A percentile compares a stretch with the other conserved stretches of the same genome.
Evolutionary conservation across 768 basidiomycete genomes (phyloP).

Genomic region (Serendipita sp.): DNA sequence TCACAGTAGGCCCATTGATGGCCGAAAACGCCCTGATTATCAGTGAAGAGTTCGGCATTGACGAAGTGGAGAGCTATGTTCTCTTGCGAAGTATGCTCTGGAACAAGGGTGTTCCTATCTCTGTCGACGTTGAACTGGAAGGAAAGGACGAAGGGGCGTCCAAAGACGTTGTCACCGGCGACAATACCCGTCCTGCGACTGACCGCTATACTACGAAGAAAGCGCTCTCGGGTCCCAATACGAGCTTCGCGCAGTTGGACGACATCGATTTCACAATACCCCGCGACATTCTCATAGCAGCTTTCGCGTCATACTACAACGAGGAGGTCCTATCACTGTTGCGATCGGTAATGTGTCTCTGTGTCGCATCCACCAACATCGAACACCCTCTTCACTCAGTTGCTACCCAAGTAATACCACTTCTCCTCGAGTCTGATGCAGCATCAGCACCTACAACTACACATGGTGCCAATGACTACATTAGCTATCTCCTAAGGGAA

Average conservation of each 20-base stretch:
- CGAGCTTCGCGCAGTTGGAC: background rate
- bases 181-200: background rate
- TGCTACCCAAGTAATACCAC: slow-evolving; percentile 36
- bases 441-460: background rate
- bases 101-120: slow-evolving; percentile 51
- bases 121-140: slow-evolving; percentile 19
- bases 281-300: background rate
- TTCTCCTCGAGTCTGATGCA: slow-evolving; percentile 26
- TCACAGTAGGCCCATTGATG: background rate
- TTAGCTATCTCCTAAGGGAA: slow-evolving; percentile 39
- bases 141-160: background rate
- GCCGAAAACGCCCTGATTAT: slow-evolving; percentile 20
- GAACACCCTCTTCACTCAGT: slow-evolving; percentile 36
- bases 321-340: slow-evolving; percentile 60
- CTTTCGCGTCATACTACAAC: slow-evolving; percentile 39
- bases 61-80: slow-evolving; percentile 62
- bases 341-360: slow-evolving; percentile 54
- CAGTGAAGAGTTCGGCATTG: slow-evolving; percentile 55
- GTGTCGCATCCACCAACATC: slow-evolving; percentile 49
- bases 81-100: slow-evolving; percentile 63
- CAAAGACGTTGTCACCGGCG: background rate
- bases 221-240: background rate
- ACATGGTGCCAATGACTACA: slow-evolving; percentile 29
- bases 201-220: background rate
- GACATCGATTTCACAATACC: background rate